These are phyloP conservation scores for Silybum marianum DNA, from an alignment of 129 eudicot genomes.

Conservation along the genomic window DNA sequence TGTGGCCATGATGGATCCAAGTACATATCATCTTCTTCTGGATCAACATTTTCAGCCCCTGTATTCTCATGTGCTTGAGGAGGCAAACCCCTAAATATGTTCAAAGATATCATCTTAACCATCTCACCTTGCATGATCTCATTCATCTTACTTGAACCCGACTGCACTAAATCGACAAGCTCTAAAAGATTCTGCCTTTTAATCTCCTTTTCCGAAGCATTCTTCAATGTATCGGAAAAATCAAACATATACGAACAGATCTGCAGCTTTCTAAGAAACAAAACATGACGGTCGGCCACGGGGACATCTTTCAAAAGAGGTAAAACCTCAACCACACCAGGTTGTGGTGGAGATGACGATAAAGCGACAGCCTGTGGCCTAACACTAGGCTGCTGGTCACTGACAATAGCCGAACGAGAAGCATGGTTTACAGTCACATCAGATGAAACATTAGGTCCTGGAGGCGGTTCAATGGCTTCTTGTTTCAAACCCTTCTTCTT, in stretches of 20 bases:
- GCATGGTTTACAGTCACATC: constrained; percentile 65
- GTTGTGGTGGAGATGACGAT: constrained; percentile 21
- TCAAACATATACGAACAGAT: constrained; percentile 56
- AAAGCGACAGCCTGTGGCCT: constrained; percentile 21
- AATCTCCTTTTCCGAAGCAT: constrained; percentile 59
- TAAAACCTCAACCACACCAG: constrained; percentile 51
- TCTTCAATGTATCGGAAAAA: constrained; percentile 48
- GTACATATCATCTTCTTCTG: constrained; percentile 60
- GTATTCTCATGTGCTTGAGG: constrained; percentile 61
- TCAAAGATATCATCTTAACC: constrained; percentile 58
- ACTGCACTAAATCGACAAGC: constrained; percentile 61
- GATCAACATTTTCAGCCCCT: constrained; percentile 48
- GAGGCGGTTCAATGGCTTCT: constrained; percentile 56
- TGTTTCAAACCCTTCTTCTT: constrained; percentile 48
- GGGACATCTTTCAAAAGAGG: constrained; percentile 67
- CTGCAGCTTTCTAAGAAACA: constrained; percentile 57
- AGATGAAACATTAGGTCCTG: constrained; percentile 42
- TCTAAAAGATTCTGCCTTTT: constrained; percentile 59
- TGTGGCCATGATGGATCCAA: constrained; percentile 71
- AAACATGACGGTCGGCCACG: constrained; percentile 50
- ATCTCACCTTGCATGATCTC: constrained; percentile 68
- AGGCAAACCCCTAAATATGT: constrained; percentile 65
- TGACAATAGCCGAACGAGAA: constrained; percentile 41
- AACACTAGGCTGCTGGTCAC: constrained; percentile 26
- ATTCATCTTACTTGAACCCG: constrained; percentile 68